Evolutionary conservation across 1,284 basidiomycete genomes (phyloP).

Genomic region (Neolentinus lepideus): DNA sequence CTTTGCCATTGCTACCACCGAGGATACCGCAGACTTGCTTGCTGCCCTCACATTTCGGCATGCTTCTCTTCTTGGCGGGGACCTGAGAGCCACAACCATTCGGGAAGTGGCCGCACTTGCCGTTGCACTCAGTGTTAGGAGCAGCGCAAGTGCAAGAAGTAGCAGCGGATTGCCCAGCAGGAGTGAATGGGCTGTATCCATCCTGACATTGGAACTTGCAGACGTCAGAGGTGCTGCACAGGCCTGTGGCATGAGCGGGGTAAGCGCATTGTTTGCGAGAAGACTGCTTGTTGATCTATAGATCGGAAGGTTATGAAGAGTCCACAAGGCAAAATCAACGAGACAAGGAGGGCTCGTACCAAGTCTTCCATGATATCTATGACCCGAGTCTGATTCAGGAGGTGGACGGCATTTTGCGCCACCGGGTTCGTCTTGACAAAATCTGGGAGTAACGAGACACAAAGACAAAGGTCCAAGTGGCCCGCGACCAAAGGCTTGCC

Average conservation of each 20-base stretch:
- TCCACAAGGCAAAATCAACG: background rate
- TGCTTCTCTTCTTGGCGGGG: constrained; percentile 6
- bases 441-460: constrained; percentile 14
- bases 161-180: background rate
- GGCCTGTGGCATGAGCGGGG: background rate
- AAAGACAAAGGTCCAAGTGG: constrained; percentile 15
- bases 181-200: background rate
- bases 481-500: constrained; percentile 11
- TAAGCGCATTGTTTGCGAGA: constrained; percentile 10
- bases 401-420: constrained; percentile 8
- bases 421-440: constrained; percentile 13
- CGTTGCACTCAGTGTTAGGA: background rate
- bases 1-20: constrained; percentile 9
- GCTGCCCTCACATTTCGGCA: constrained; percentile 11
- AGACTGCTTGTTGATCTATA: constrained; percentile 12
- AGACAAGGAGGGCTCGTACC: constrained; percentile 7
- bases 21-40: constrained; percentile 11
- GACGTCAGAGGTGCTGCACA: background rate
- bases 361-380: constrained; percentile 7
- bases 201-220: background rate
- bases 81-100: background rate
- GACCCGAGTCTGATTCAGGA: constrained; percentile 9
- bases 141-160: background rate
- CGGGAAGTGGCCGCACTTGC: background rate
- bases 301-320: too few species aligned